A percentile compares a stretch with the other conserved stretches of the same genome.
Evolutionary conservation across 768 basidiomycete genomes (phyloP).

Genomic region (Mycena chlorophos): DNA sequence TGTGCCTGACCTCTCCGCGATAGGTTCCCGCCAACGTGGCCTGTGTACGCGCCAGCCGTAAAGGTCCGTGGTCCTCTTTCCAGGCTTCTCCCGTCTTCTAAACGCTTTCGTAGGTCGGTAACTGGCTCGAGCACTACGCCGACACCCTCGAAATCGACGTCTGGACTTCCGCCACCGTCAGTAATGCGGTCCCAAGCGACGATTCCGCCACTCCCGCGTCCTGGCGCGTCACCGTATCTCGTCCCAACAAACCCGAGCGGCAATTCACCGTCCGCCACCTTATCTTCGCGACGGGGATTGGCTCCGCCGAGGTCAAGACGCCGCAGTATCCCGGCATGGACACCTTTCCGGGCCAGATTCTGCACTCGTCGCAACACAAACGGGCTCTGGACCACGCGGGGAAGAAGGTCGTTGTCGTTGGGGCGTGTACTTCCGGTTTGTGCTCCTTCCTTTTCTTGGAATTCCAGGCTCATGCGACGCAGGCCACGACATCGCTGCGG

Average conservation of each 20-base stretch:
- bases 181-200: slow-evolving; percentile 38
- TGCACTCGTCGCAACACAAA: slow-evolving; percentile 54
- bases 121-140: slow-evolving; percentile 67
- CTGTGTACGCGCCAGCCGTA: slow-evolving; percentile 48
- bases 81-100: not conserved
- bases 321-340: slow-evolving; percentile 48
- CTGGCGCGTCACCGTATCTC: slow-evolving; percentile 48
- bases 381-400: slow-evolving; percentile 49
- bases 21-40: slow-evolving; percentile 62
- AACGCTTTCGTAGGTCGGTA: slow-evolving; percentile 47
- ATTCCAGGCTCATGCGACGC: too few relatives aligned
- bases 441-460: not conserved
- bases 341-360: slow-evolving; percentile 47
- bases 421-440: slow-evolving; percentile 57
- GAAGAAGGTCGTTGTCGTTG: slow-evolving; percentile 63
- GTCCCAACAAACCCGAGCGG: slow-evolving; percentile 35
- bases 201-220: slow-evolving; percentile 34
- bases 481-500: too few relatives aligned
- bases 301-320: slow-evolving; percentile 45
- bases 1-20: not conserved
- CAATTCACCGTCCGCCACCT: slow-evolving; percentile 49
- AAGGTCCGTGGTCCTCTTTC: slow-evolving; percentile 37
- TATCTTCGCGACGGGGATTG: slow-evolving; percentile 57
- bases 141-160: slow-evolving; percentile 59
- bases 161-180: slow-evolving; percentile 55